These are phyloP conservation scores for Leccinum aurantiacum DNA, from an alignment of 768 basidiomycete species.

Conservation along the genomic window DNA sequence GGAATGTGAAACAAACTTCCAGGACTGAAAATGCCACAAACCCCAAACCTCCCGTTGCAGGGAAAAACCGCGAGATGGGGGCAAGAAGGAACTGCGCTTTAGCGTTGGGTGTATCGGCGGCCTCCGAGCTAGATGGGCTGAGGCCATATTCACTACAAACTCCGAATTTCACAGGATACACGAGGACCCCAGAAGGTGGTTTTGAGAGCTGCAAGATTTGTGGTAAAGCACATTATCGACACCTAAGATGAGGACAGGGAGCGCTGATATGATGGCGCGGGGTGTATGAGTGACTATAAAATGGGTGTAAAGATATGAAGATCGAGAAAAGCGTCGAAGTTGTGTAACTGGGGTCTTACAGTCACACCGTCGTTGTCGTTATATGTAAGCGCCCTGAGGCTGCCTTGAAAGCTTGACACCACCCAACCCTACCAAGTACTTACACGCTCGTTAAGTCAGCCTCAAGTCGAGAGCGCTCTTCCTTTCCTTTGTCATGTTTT, in stretches of 20 bases:
- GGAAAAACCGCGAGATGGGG: neutral
- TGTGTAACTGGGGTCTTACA: slow-evolving; percentile 5
- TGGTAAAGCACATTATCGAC: neutral
- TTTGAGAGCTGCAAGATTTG: neutral
- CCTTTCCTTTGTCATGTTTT: slow-evolving; percentile 27
- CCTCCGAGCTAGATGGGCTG: too few species aligned
- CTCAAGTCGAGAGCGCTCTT: neutral
- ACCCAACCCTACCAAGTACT: neutral
- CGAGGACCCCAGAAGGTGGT: slow-evolving; percentile 2
- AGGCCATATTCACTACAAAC: neutral
- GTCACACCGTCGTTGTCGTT: too few species aligned
- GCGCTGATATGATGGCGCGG: neutral
- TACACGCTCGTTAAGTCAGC: slow-evolving; percentile 13
- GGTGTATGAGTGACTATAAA: too few species aligned
- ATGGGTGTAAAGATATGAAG: neutral
- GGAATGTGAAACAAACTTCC: neutral
- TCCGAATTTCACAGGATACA: neutral
- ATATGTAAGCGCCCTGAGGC: neutral
- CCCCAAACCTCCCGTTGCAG: neutral
- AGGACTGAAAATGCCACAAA: neutral
- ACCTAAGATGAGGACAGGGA: neutral
- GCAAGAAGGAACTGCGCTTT: too few species aligned
- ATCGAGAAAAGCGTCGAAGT: neutral
- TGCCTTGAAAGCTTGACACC: neutral
- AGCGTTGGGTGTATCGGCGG: neutral